phyloP scores from a whole-genome alignment of 352 stramenopile species.

The Phytophthora fragariaefolia region DNA sequence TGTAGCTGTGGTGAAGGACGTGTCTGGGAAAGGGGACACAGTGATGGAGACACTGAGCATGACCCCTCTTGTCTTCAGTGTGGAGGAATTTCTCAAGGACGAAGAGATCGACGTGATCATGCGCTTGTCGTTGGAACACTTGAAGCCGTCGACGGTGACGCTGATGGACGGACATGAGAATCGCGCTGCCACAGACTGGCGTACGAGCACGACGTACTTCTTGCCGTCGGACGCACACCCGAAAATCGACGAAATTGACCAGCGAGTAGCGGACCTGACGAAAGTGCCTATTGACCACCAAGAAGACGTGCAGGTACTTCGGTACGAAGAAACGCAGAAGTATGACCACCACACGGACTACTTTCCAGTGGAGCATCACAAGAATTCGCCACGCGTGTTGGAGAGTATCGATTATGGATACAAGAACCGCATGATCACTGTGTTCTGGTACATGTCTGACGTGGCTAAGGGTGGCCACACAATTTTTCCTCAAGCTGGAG shows the following conservation, averaged over 20 bases:
- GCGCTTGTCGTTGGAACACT: conserved; percentile 67
- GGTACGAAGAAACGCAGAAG: conserved; percentile 78
- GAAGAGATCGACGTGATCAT: conserved; percentile 84
- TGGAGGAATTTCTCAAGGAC: conserved; percentile 83
- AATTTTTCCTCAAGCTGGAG: conserved; percentile 77
- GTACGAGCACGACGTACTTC: conserved; percentile 86
- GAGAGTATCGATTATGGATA: conserved; percentile 66
- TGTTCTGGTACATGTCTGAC: conserved; percentile 91
- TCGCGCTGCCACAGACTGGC: conserved; percentile 71
- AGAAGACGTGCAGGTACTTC: conserved; percentile 78
- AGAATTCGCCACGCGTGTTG: conserved; percentile 54
- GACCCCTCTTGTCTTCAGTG: conserved; percentile 70
- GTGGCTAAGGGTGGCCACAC: conserved; percentile 78
- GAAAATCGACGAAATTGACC: conserved; percentile 62
- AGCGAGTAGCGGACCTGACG: conserved; percentile 64
- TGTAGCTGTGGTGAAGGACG: conserved; percentile 53
- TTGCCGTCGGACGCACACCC: conserved; percentile 55
- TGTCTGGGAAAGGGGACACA: conserved; percentile 54
- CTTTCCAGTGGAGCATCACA: conserved; percentile 56
- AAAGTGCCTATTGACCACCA: conserved; percentile 67
- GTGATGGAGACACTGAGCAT: conserved; percentile 72
- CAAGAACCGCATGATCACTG: conserved; percentile 88
- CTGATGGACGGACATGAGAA: conserved; percentile 75
- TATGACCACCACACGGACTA: conserved; percentile 84
- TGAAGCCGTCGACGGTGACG: conserved; percentile 67